phyloP scores from a whole-genome alignment of 345 rosid species.

The Citrus glauca region DNA sequence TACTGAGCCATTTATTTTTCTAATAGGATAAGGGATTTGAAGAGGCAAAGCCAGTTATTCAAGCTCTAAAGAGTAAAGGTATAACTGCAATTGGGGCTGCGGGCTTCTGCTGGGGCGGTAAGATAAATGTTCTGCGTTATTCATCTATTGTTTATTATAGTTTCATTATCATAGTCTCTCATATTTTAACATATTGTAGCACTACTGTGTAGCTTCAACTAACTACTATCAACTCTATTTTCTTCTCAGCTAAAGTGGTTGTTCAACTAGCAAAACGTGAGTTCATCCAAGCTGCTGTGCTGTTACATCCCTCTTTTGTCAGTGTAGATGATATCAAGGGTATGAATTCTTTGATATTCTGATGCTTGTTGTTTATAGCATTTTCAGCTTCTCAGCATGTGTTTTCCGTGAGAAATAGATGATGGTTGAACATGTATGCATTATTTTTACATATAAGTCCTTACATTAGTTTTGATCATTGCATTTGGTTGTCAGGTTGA shows the following conservation, averaged over 20 bases:
- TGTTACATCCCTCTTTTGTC: conserved; percentile 76
- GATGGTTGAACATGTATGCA: neutral
- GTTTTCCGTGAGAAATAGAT: neutral
- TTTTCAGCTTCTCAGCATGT: neutral
- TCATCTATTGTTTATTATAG: neutral
- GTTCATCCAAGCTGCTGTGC: conserved; percentile 57
- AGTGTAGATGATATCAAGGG: conserved; percentile 68
- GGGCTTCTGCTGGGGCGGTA: conserved; percentile 78
- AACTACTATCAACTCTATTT: neutral
- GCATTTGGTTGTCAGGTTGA: neutral
- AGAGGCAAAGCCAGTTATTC: conserved; percentile 58
- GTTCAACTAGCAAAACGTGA: conserved; percentile 55
- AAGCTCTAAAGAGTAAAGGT: conserved; percentile 63
- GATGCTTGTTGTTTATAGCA: neutral
- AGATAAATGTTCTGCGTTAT: conserved; percentile 13
- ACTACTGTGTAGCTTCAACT: neutral
- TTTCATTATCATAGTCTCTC: neutral
- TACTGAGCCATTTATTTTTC: conserved; percentile 7
- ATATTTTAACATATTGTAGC: neutral
- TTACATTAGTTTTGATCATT: neutral
- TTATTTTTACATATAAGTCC: neutral
- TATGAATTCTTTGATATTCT: conserved; percentile 19
- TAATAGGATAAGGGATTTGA: conserved; percentile 71
- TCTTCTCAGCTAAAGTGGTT: conserved; percentile 66
- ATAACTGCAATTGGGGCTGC: conserved; percentile 49